These are phyloP conservation scores for Angomonas ambiguus DNA, from an alignment of 208 protist species.

Conservation along the genomic window DNA sequence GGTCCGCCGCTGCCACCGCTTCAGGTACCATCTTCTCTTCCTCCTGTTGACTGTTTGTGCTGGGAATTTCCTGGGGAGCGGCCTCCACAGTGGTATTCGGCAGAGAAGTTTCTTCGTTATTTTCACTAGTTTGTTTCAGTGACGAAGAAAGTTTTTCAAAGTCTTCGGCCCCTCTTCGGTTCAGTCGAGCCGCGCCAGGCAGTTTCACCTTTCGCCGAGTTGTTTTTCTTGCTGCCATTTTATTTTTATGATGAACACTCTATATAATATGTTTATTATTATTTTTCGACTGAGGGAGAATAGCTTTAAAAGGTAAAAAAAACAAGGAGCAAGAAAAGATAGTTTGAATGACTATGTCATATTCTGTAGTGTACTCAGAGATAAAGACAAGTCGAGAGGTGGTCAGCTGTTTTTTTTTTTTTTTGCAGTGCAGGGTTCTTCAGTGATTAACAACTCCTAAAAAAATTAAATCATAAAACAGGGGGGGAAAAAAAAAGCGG, in stretches of 20 bases:
- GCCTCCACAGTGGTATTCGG: no score
- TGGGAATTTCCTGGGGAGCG: background rate
- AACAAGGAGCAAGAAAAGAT: background rate
- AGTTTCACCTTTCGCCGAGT: background rate
- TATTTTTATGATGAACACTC: no score
- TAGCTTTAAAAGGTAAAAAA: no score
- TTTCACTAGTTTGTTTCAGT: no score
- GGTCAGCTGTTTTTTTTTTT: background rate
- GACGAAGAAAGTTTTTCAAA: no score
- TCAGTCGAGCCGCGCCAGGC: conserved; percentile 8
- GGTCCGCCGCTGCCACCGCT: background rate
- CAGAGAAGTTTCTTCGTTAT: no score
- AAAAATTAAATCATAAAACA: no score
- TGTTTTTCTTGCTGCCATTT: background rate
- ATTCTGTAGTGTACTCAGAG: background rate
- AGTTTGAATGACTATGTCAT: background rate
- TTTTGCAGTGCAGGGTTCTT: background rate
- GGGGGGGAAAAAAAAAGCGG: background rate
- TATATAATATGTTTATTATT: no score
- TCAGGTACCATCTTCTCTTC: background rate
- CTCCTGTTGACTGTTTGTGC: background rate
- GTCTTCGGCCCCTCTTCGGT: no score
- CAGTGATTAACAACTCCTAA: no score
- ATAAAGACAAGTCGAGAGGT: background rate
- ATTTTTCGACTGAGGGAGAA: no score